Percentiles rank a stretch among this genome's conserved stretches.
These are phyloP conservation scores for Syzygium jambos DNA, from an alignment of 345 rosid genomes.

Conservation along the genomic window DNA sequence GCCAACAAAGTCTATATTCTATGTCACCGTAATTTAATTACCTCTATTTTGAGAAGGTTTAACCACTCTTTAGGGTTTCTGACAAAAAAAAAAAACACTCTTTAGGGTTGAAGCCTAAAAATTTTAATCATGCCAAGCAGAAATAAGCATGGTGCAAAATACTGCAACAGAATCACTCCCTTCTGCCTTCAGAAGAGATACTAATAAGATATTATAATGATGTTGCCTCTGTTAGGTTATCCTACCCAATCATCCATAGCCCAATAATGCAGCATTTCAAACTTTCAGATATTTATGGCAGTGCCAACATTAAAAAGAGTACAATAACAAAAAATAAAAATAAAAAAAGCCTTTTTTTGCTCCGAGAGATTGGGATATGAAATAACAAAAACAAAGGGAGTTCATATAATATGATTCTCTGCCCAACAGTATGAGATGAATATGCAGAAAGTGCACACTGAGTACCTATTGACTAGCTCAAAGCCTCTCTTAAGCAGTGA, in stretches of 20 bases:
- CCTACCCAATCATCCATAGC: neutral
- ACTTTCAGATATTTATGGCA: neutral
- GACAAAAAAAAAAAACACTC: neutral
- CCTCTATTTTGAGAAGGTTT: neutral
- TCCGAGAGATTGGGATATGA: neutral
- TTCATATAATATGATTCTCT: neutral
- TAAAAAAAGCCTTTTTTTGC: neutral
- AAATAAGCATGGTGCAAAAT: neutral
- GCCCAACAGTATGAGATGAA: neutral
- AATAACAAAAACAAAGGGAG: neutral
- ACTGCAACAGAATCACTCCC: neutral
- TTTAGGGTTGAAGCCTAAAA: neutral
- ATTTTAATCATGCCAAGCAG: neutral
- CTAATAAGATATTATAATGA: neutral
- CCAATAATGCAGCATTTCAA: neutral
- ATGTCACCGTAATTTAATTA: neutral
- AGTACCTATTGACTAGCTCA: slow-evolving; percentile 79
- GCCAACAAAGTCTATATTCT: neutral
- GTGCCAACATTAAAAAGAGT: neutral
- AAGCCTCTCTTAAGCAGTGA: slow-evolving; percentile 75
- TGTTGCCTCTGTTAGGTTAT: neutral
- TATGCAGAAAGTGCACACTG: neutral
- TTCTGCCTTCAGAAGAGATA: neutral
- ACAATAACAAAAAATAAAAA: neutral
- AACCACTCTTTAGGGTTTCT: neutral